Conservation (phyloP, 192 early-diverging fungal species). For the Diversispora eburnea region DNA sequence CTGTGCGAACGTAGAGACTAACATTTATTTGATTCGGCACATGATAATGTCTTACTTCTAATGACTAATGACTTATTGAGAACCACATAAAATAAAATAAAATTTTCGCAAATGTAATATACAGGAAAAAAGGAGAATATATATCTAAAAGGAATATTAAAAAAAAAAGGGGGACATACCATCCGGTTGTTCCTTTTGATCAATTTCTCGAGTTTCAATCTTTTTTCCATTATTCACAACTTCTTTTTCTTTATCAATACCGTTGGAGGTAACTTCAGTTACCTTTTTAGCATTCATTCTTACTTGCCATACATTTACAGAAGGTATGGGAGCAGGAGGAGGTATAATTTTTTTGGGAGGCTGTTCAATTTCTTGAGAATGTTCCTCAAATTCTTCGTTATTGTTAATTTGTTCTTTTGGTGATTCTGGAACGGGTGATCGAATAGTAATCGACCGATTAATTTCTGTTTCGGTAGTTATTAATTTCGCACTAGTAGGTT, state of each 20-base stretch:
- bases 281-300: conserved; percentile 5
- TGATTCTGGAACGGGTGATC: not conserved
- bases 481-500: conserved; percentile 9
- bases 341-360: conserved; percentile 17
- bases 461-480: not conserved
- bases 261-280: not conserved
- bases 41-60: not conserved
- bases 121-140: not conserved
- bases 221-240: not conserved
- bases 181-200: conserved; percentile 10
- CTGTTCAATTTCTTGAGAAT: not conserved
- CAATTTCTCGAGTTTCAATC: not conserved
- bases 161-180: not conserved
- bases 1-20: not conserved
- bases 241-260: not conserved
- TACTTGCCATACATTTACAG: conserved; percentile 25
- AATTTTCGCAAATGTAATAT: not conserved
- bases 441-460: conserved; percentile 1
- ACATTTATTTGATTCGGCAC: not conserved
- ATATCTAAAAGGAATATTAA: not conserved
- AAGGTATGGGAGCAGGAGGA: conserved; percentile 9
- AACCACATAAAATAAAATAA: not conserved
- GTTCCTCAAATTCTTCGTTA: not conserved
- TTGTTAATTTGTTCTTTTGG: not conserved
- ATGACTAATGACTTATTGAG: not conserved